phyloP scores from a whole-genome alignment of 805 yeast genomes.

The Starmerella stigmatis region DNA sequence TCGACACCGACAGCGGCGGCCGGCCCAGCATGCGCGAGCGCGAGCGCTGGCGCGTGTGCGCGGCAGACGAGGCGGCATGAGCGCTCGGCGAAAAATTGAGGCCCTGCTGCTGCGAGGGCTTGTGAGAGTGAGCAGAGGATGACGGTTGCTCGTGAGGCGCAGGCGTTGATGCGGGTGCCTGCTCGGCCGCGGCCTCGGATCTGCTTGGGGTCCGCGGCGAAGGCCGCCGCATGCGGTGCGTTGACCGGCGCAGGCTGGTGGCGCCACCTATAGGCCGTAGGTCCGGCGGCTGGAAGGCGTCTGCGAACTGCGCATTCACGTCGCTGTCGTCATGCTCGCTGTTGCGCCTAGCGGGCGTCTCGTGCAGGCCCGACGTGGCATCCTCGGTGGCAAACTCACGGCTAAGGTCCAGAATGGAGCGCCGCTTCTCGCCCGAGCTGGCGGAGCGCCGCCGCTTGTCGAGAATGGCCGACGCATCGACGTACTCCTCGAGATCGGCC shows the following conservation, averaged over 20 bases:
- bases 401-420: conserved; percentile 36
- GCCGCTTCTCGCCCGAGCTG: conserved; percentile 18
- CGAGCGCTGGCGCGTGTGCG: not conserved
- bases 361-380: conserved; percentile 34
- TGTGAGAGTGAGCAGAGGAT: not conserved
- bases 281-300: conserved; percentile 1
- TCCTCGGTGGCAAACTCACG: conserved; percentile 65
- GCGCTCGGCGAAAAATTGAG: not conserved
- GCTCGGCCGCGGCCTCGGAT: not conserved
- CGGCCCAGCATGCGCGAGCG: not conserved
- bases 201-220: not conserved
- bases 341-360: conserved; percentile 38
- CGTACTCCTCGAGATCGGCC: conserved; percentile 28
- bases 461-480: conserved; percentile 30
- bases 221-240: conserved; percentile 18
- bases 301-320: conserved; percentile 27
- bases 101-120: not conserved
- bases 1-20: conserved; percentile 15
- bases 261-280: conserved; percentile 12
- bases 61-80: not conserved
- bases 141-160: too few species aligned
- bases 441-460: conserved; percentile 25
- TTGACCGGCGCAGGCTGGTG: conserved; percentile 19
- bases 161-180: too few species aligned
- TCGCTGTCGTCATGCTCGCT: conserved; percentile 58